Evolutionary conservation across 2,329 filamentous ascomycete species (phyloP).

Genomic region (Neonectria hederae): DNA sequence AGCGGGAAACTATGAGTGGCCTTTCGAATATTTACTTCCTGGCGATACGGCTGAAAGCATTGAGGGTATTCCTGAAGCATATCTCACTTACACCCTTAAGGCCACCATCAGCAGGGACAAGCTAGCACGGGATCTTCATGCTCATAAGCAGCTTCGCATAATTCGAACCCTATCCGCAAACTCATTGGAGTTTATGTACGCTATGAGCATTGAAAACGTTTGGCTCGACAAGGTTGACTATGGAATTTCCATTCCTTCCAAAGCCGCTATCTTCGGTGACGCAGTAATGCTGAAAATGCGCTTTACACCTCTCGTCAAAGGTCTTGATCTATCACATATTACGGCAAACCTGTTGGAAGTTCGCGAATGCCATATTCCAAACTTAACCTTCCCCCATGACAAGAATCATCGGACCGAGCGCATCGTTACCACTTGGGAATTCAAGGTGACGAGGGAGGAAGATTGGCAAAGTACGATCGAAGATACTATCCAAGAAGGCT

Average conservation of each 20-base stretch:
- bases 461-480: conserved; percentile 75
- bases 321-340: conserved; percentile 81
- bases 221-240: conserved; percentile 98
- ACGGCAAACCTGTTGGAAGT: conserved; percentile 81
- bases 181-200: conserved; percentile 80
- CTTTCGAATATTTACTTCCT: conserved; percentile 76
- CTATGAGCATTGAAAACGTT: conserved; percentile 93
- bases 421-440: conserved; percentile 68
- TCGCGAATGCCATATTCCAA: conserved; percentile 70
- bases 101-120: conserved; percentile 87
- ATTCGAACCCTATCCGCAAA: conserved; percentile 79
- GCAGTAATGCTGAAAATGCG: conserved; percentile 84
- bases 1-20: conserved; percentile 84
- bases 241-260: conserved; percentile 89
- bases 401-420: conserved; percentile 70
- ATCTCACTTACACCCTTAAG: conserved; percentile 88
- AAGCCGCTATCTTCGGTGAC: conserved; percentile 91
- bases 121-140: conserved; percentile 83
- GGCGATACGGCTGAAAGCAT: conserved; percentile 83
- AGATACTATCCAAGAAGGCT: conserved; percentile 72
- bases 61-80: conserved; percentile 86
- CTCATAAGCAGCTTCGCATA: conserved; percentile 78
- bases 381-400: conserved; percentile 54
- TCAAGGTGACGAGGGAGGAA: conserved; percentile 62
- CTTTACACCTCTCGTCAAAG: conserved; percentile 87